phyloP scores from a whole-genome alignment of 2,329 filamentous ascomycete genomes.

The Verruconis gallopava region DNA sequence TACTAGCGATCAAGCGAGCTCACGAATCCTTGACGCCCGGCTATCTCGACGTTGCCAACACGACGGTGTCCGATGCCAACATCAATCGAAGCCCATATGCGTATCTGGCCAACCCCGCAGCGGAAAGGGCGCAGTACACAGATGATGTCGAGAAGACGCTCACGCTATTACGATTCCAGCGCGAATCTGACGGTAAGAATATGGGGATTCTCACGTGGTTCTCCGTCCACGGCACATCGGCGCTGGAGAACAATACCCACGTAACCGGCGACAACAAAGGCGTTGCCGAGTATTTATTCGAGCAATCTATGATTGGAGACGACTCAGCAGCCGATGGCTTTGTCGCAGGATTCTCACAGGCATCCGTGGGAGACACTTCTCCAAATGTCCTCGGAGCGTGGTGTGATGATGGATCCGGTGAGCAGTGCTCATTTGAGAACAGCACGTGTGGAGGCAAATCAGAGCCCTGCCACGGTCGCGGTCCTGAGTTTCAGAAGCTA shows the following conservation, averaged over 20 bases:
- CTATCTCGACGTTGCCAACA: slow-evolving; percentile 55
- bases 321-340: slow-evolving; percentile 49
- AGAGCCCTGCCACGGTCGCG: slow-evolving; percentile 60
- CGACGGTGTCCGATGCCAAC: slow-evolving; percentile 61
- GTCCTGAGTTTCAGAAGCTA: slow-evolving; percentile 52
- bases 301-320: slow-evolving; percentile 49
- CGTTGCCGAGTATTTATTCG: slow-evolving; percentile 74
- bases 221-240: slow-evolving; percentile 79
- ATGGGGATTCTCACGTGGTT: slow-evolving; percentile 83
- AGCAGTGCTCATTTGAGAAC: slow-evolving; percentile 61
- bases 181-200: slow-evolving; percentile 60
- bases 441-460: slow-evolving; percentile 70
- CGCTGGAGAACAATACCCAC: slow-evolving; percentile 83
- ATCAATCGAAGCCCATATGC: slow-evolving; percentile 82
- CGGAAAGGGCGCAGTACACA: slow-evolving; percentile 59
- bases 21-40: slow-evolving; percentile 61
- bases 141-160: slow-evolving; percentile 60
- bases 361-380: slow-evolving; percentile 81
- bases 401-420: slow-evolving; percentile 66
- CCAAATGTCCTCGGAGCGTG: slow-evolving; percentile 80
- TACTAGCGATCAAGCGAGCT: slow-evolving; percentile 70
- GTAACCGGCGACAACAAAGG: slow-evolving; percentile 95
- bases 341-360: slow-evolving; percentile 84
- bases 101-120: slow-evolving; percentile 71
- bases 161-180: slow-evolving; percentile 66